Evolutionary conservation across 352 stramenopile genomes (phyloP).

Genomic region (Blastocystis sp.): DNA sequence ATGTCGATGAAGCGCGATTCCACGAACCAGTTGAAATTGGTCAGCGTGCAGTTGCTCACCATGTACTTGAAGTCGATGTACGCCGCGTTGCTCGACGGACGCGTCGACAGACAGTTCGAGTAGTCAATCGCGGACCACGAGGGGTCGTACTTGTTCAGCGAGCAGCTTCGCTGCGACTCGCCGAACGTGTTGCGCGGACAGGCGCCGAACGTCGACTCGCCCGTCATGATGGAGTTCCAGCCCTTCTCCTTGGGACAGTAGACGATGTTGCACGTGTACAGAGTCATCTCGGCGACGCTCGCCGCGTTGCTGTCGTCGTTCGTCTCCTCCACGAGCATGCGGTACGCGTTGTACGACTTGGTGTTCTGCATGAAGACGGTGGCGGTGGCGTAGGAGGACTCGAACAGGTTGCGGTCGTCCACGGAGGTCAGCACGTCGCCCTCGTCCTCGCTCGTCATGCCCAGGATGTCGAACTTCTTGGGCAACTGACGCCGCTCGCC

Average conservation of each 20-base stretch:
- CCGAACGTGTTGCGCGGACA: constrained; percentile 27
- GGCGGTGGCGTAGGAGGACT: neutral
- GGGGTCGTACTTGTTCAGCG: neutral
- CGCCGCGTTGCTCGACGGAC: neutral
- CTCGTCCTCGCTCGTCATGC: constrained; percentile 14
- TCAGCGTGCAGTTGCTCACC: constrained; percentile 9
- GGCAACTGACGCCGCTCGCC: neutral
- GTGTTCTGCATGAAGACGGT: neutral
- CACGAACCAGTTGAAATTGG: neutral
- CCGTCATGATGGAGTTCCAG: neutral
- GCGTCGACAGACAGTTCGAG: constrained; percentile 23
- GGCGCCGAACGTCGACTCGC: neutral
- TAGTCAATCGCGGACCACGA: constrained; percentile 9
- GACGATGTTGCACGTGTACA: constrained; percentile 44
- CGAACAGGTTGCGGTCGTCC: neutral
- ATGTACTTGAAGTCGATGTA: constrained; percentile 52
- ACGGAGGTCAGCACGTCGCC: neutral
- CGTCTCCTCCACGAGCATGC: neutral
- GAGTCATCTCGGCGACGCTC: neutral
- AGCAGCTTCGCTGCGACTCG: neutral
- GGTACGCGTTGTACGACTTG: constrained; percentile 27
- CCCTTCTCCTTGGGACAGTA: constrained; percentile 34
- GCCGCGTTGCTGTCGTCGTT: neutral
- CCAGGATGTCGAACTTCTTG: constrained; percentile 23
- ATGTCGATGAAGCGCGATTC: neutral